Conservation (phyloP, 495 filamentous ascomycete species). For the Neurospora sp. region DNA sequence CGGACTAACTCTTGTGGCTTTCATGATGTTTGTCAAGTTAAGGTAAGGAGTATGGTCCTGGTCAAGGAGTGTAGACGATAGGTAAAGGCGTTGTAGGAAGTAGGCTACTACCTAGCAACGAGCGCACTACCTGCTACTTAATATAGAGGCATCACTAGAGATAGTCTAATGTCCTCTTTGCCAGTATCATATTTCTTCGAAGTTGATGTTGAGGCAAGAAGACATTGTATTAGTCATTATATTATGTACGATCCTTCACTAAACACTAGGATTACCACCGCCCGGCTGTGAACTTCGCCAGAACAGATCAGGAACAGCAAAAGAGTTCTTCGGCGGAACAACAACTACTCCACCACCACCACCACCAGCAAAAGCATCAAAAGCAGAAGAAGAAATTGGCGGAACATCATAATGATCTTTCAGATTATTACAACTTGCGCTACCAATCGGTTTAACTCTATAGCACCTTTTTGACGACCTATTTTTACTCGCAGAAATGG, state of each 20-base stretch:
- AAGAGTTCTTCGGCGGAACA: background rate
- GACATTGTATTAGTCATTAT: background rate
- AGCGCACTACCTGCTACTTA: background rate
- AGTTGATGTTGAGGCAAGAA: background rate
- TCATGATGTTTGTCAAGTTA: too few relatives aligned
- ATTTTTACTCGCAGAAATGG: background rate
- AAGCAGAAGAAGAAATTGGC: background rate
- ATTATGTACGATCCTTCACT: background rate
- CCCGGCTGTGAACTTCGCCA: background rate
- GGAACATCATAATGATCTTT: background rate
- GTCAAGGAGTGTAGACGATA: too few relatives aligned
- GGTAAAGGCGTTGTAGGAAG: too few relatives aligned
- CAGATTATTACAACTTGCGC: background rate
- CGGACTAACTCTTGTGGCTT: background rate
- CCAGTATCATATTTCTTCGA: background rate
- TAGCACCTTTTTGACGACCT: background rate
- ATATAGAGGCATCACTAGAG: background rate
- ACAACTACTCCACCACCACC: background rate
- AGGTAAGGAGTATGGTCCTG: too few relatives aligned
- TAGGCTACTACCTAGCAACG: background rate
- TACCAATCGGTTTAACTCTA: background rate
- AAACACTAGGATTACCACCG: background rate
- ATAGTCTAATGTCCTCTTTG: background rate
- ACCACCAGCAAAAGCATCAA: background rate
- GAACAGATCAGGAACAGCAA: background rate